Percentiles rank a stretch among this genome's conserved stretches.
These are phyloP conservation scores for Vitis rupestris DNA, from an alignment of 164 flowering plant genomes.

Conservation along the genomic window DNA sequence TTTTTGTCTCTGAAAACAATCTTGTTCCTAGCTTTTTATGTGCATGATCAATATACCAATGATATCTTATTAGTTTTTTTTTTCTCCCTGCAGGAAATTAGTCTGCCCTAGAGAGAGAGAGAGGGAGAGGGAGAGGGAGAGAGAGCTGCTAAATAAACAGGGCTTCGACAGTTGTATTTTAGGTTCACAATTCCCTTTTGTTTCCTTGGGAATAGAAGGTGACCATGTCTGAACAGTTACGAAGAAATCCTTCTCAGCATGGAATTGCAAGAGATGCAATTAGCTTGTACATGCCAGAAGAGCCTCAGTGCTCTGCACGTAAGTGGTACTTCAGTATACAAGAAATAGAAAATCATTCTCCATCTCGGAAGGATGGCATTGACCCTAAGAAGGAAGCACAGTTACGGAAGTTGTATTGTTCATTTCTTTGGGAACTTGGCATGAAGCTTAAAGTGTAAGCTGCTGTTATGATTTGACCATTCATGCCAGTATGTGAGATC, in stretches of 20 bases:
- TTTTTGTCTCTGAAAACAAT: too few relatives aligned
- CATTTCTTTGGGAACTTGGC: slow-evolving; percentile 60
- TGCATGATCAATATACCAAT: neutral
- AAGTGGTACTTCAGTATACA: slow-evolving; percentile 52
- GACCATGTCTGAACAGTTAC: slow-evolving; percentile 26
- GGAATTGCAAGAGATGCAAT: slow-evolving; percentile 11
- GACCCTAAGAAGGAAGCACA: slow-evolving; percentile 36
- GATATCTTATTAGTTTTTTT: neutral
- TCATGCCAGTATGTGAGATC: neutral
- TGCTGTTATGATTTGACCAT: neutral
- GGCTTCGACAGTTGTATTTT: neutral
- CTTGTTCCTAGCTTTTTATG: neutral
- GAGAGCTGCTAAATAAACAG: neutral
- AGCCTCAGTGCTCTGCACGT: slow-evolving; percentile 19
- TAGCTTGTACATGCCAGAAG: slow-evolving; percentile 12
- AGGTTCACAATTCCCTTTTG: neutral
- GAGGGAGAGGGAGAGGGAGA: neutral
- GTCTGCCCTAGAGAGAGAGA: neutral
- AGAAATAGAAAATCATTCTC: slow-evolving; percentile 60
- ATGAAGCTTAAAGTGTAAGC: slow-evolving; percentile 65
- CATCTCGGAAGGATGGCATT: slow-evolving; percentile 73
- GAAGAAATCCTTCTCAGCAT: slow-evolving; percentile 17
- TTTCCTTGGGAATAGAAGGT: slow-evolving; percentile 12
- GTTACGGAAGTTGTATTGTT: slow-evolving; percentile 52
- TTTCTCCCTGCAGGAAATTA: neutral